Evolutionary conservation across 2,329 filamentous ascomycete genomes (phyloP).

Genomic region (Bipolaris zeicola): DNA sequence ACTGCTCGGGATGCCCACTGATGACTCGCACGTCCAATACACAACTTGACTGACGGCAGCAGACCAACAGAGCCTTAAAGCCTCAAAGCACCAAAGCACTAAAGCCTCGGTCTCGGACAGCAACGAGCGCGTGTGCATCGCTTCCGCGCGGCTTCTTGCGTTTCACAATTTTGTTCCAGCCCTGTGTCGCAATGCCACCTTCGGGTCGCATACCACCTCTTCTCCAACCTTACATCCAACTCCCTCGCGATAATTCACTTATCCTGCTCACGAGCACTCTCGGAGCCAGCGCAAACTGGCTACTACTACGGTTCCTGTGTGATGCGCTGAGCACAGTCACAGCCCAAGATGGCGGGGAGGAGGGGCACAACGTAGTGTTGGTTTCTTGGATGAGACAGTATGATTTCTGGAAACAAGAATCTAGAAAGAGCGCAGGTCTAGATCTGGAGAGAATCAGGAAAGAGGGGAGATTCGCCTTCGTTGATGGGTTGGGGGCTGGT

Average conservation of each 20-base stretch:
- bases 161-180: conserved; percentile 6
- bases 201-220: conserved; percentile 65
- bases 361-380: conserved; percentile 63
- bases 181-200: conserved; percentile 37
- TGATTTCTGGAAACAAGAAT: conserved; percentile 77
- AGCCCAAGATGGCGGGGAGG: conserved; percentile 35
- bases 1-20: too few relatives aligned
- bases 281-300: conserved; percentile 60
- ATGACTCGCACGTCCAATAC: too few relatives aligned
- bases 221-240: conserved; percentile 66
- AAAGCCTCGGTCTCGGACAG: too few relatives aligned
- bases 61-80: too few relatives aligned
- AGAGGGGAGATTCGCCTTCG: conserved; percentile 69
- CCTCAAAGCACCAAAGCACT: too few relatives aligned
- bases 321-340: conserved; percentile 47
- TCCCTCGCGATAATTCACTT: conserved; percentile 64
- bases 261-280: conserved; percentile 70
- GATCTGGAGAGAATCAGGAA: conserved; percentile 68
- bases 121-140: too few relatives aligned
- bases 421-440: conserved; percentile 70
- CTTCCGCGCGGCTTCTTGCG: too few relatives aligned
- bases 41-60: too few relatives aligned
- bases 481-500: conserved; percentile 74
- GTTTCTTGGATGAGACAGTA: conserved; percentile 83
- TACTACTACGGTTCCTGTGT: conserved; percentile 59